phyloP scores from a whole-genome alignment of 306 rosid species.

The Begonia peltatifolia region DNA sequence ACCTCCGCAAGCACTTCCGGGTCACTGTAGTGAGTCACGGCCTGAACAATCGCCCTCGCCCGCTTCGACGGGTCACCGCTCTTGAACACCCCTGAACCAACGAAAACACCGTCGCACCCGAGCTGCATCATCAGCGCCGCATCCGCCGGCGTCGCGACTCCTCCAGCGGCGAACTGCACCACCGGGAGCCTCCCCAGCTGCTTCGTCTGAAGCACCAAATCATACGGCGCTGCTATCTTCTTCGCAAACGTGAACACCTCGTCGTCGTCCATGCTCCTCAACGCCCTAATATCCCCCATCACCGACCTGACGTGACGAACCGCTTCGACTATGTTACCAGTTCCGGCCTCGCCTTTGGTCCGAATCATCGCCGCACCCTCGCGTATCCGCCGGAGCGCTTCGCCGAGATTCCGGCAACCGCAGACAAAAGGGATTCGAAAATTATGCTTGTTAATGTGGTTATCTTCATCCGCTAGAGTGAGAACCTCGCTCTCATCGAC shows the following conservation, averaged over 20 bases:
- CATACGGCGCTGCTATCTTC: conserved; percentile 74
- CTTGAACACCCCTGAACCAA: conserved; percentile 85
- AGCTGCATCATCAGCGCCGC: conserved; percentile 92
- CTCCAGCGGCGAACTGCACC: conserved; percentile 84
- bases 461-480: conserved; percentile 65
- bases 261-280: conserved; percentile 80
- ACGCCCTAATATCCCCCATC: conserved; percentile 59
- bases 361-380: conserved; percentile 94
- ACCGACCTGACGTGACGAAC: conserved; percentile 82
- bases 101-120: conserved; percentile 82
- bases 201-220: conserved; percentile 78
- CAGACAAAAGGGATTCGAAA: conserved; percentile 79
- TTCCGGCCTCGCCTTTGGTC: conserved; percentile 83
- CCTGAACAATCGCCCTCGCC: conserved; percentile 83
- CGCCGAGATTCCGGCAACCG: conserved; percentile 83
- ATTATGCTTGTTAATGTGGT: conserved; percentile 84
- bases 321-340: conserved; percentile 71
- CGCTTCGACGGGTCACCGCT: conserved; percentile 80
- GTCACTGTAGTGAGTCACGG: conserved; percentile 76
- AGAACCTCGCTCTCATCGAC: conserved; percentile 81
- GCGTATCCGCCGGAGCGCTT: conserved; percentile 66
- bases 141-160: conserved; percentile 87
- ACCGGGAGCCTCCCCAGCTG: conserved; percentile 84
- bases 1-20: conserved; percentile 64
- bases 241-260: conserved; percentile 74